These are phyloP conservation scores for Suzukiozyma palmioleophila DNA, from an alignment of 1,139 yeast genomes.

Conservation along the genomic window DNA sequence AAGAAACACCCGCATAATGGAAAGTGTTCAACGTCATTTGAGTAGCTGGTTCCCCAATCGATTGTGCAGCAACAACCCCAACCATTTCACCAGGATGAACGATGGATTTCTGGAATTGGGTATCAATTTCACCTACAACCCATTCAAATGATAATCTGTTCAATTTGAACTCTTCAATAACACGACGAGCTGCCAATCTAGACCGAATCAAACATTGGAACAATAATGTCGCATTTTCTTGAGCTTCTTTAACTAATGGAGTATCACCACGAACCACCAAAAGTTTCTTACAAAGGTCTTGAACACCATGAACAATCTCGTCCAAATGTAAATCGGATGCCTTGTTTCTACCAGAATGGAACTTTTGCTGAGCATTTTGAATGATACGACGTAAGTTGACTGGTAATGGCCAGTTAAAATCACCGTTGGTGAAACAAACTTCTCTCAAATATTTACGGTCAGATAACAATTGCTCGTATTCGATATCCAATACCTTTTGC, in stretches of 20 bases:
- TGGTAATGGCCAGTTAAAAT: slow-evolving; percentile 95
- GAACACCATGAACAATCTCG: slow-evolving; percentile 75
- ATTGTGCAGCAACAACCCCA: slow-evolving; percentile 98
- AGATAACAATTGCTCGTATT: slow-evolving; percentile 65
- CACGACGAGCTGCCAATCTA: slow-evolving; percentile 84
- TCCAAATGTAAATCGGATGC: slow-evolving; percentile 86
- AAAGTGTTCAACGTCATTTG: slow-evolving; percentile 99
- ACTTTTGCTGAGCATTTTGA: slow-evolving; percentile 95
- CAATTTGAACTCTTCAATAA: slow-evolving; percentile 84
- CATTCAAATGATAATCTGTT: slow-evolving; percentile 88
- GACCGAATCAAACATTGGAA: slow-evolving; percentile 93
- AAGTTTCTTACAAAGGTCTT: slow-evolving; percentile 60
- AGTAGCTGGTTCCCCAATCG: slow-evolving; percentile 99
- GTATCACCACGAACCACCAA: slow-evolving; percentile 83
- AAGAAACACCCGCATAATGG: slow-evolving; percentile 99
- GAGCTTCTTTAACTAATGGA: slow-evolving; percentile 74
- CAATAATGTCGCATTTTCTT: slow-evolving; percentile 82
- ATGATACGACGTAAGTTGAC: slow-evolving; percentile 94
- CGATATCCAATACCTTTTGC: slow-evolving; percentile 79
- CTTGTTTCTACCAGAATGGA: slow-evolving; percentile 86
- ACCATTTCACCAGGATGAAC: slow-evolving; percentile 99
- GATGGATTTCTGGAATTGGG: slow-evolving; percentile 87
- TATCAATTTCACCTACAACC: slow-evolving; percentile 91
- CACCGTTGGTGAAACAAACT: slow-evolving; percentile 86
- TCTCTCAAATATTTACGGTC: slow-evolving; percentile 82